Conservation (phyloP, 345 rosid genomes). For the Eucalyptus tenuipes region DNA sequence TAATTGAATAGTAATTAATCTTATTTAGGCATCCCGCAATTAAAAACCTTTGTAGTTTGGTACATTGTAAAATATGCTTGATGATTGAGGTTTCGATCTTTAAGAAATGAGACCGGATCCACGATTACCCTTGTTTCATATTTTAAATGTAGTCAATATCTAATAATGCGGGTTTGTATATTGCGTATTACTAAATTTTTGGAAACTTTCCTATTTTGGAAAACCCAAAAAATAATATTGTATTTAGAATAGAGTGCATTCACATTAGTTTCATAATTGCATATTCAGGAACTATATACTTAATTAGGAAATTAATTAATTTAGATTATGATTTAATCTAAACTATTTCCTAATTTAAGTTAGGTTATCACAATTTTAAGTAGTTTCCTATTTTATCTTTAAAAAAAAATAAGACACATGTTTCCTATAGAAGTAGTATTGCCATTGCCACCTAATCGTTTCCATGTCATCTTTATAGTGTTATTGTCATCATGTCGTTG, state of each 20-base stretch:
- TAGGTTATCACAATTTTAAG: not conserved
- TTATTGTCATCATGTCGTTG: not conserved
- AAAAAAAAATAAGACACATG: not conserved
- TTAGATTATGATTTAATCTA: not conserved
- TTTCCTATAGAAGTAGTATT: not conserved
- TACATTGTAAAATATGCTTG: not conserved
- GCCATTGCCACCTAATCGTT: not conserved
- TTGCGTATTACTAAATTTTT: not conserved
- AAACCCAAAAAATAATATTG: not conserved
- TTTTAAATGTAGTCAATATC: not conserved
- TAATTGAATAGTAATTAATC: not conserved
- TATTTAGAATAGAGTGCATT: not conserved
- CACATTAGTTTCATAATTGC: not conserved
- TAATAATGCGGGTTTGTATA: not conserved
- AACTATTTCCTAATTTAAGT: not conserved
- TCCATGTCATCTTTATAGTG: not conserved
- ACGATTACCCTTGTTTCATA: not conserved
- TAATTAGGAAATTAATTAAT: not conserved
- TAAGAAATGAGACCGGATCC: not conserved
- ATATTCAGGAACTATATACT: not conserved
- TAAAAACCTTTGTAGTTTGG: not conserved
- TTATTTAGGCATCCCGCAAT: not conserved
- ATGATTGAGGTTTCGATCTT: not conserved
- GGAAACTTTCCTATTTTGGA: not conserved
- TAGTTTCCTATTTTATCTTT: not conserved